Evolutionary conservation across 2,329 filamentous ascomycete species (phyloP).

Genomic region (Fusarium nurragi): DNA sequence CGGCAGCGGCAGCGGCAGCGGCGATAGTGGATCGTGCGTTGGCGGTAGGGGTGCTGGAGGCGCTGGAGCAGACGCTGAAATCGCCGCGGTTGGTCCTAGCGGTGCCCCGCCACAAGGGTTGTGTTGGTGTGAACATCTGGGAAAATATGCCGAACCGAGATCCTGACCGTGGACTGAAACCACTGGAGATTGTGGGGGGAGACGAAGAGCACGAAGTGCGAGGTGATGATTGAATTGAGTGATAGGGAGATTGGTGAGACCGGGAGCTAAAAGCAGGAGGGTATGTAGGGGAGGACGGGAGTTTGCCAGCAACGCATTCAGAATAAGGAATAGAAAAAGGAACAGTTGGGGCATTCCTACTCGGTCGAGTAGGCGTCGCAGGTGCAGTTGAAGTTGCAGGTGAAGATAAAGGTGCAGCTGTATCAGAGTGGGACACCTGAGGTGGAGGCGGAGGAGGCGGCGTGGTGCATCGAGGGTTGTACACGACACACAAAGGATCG

Average conservation of each 20-base stretch:
- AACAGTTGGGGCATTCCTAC: conserved; percentile 13
- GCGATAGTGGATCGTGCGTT: conserved; percentile 24
- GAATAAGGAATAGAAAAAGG: conserved; percentile 28
- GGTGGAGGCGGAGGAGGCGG: conserved; percentile 25
- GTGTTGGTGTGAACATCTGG: conserved; percentile 42
- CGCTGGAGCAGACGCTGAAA: conserved; percentile 26
- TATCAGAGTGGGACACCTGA: conserved; percentile 26
- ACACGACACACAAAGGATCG: conserved; percentile 36
- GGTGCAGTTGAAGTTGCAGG: conserved; percentile 17
- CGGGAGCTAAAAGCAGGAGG: conserved; percentile 11
- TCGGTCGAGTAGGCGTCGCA: conserved; percentile 33
- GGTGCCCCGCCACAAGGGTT: conserved; percentile 42
- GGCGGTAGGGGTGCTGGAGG: conserved; percentile 28
- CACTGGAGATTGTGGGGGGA: conserved; percentile 42
- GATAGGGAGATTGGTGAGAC: conserved; percentile 12
- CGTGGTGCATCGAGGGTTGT: conserved; percentile 40
- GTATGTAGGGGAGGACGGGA: conserved; percentile 25
- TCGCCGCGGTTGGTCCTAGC: conserved; percentile 9
- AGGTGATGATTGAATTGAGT: conserved; percentile 36
- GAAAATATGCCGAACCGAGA: conserved; percentile 38
- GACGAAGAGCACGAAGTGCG: conserved; percentile 39
- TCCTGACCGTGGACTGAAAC: conserved; percentile 42
- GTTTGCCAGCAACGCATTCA: conserved; percentile 21
- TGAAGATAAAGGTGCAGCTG: background rate
- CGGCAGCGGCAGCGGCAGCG: conserved; percentile 2